These are phyloP conservation scores for Raphanus raphanistrum DNA, from an alignment of 345 rosid genomes.

Conservation along the genomic window DNA sequence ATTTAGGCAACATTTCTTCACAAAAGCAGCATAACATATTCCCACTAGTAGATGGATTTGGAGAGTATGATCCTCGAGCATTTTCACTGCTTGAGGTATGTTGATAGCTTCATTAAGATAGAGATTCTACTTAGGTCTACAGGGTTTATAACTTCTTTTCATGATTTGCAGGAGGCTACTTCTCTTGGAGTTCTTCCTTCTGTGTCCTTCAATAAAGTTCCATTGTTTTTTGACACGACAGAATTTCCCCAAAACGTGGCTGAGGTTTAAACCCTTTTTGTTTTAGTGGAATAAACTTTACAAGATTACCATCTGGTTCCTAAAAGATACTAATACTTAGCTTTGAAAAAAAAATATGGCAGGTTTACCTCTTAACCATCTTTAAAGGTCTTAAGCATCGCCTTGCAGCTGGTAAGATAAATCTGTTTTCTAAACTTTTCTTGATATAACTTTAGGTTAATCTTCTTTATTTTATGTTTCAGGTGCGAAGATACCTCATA, in stretches of 20 bases:
- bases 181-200: slow-evolving; percentile 68
- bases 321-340: slow-evolving; percentile 1
- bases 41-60: slow-evolving; percentile 87
- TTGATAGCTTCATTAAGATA: slow-evolving; percentile 22
- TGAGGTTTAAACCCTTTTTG: slow-evolving; percentile 48
- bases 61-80: slow-evolving; percentile 94
- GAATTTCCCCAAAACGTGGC: slow-evolving; percentile 54
- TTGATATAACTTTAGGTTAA: background rate
- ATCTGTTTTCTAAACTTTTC: background rate
- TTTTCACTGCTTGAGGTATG: slow-evolving; percentile 82
- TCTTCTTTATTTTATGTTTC: slow-evolving; percentile 21
- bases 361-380: slow-evolving; percentile 85
- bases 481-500: slow-evolving; percentile 80
- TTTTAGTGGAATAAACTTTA: background rate
- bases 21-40: slow-evolving; percentile 54
- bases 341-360: slow-evolving; percentile 25
- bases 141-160: background rate
- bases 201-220: slow-evolving; percentile 63
- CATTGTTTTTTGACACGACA: slow-evolving; percentile 62
- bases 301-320: slow-evolving; percentile 12
- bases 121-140: slow-evolving; percentile 10
- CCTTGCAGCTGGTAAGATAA: slow-evolving; percentile 80
- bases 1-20: slow-evolving; percentile 53
- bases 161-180: slow-evolving; percentile 68
- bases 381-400: slow-evolving; percentile 89